Percentiles rank a stretch among this genome's conserved stretches.
Evolutionary conservation across 2,329 filamentous ascomycete species (phyloP).

Genomic region (Trichoderma hamatum): DNA sequence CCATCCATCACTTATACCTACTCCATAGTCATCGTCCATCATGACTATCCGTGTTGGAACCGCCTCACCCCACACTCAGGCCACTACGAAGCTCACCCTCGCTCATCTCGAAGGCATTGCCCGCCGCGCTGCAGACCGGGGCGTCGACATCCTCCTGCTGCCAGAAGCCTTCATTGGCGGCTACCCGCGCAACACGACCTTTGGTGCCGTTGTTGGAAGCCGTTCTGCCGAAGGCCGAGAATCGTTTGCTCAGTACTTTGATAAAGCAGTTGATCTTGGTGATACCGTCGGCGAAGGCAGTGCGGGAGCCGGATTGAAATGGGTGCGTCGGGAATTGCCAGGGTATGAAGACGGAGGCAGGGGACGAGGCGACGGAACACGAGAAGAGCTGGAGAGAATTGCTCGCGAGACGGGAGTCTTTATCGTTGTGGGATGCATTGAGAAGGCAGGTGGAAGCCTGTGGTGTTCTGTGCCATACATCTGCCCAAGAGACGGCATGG

Average conservation of each 20-base stretch:
- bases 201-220: conserved; percentile 74
- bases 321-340: conserved; percentile 64
- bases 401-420: conserved; percentile 80
- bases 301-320: conserved; percentile 71
- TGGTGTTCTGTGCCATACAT: conserved; percentile 86
- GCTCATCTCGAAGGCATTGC: conserved; percentile 65
- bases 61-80: conserved; percentile 56
- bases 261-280: conserved; percentile 77
- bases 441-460: conserved; percentile 77
- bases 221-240: conserved; percentile 72
- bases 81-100: conserved; percentile 63
- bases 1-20: neutral
- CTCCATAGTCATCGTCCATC: conserved; percentile 24
- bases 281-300: conserved; percentile 63
- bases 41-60: conserved; percentile 56
- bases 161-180: conserved; percentile 92
- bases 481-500: conserved; percentile 68
- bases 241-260: conserved; percentile 81
- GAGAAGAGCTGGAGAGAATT: conserved; percentile 77
- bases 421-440: conserved; percentile 77
- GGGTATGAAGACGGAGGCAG: conserved; percentile 30
- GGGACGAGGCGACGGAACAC: conserved; percentile 60
- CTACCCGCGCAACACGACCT: conserved; percentile 80
- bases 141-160: conserved; percentile 75
- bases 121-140: conserved; percentile 58